Conservation (phyloP, 2,329 filamentous ascomycete genomes). For the Pleurostoma richardsiae region DNA sequence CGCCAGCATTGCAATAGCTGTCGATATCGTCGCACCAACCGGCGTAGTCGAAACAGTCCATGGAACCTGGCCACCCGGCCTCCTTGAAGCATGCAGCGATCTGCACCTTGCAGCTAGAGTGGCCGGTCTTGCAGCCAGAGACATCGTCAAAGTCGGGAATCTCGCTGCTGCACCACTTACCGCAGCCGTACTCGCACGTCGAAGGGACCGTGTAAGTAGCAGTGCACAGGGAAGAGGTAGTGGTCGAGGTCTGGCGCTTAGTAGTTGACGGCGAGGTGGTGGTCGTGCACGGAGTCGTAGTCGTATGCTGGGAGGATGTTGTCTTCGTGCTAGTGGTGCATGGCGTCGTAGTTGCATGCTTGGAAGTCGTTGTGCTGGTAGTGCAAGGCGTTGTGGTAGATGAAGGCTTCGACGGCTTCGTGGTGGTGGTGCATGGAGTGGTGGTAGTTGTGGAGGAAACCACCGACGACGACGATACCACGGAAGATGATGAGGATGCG, state of each 20-base stretch:
- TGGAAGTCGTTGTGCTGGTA: slow-evolving; percentile 11
- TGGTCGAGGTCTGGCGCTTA: slow-evolving; percentile 22
- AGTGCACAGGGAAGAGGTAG: slow-evolving; percentile 38
- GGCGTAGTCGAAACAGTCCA: slow-evolving; percentile 45
- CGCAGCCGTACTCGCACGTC: slow-evolving; percentile 49
- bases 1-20: slow-evolving; percentile 32
- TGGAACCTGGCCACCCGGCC: slow-evolving; percentile 42
- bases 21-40: slow-evolving; percentile 43
- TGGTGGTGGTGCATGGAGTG: slow-evolving; percentile 7
- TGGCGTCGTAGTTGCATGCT: slow-evolving; percentile 3
- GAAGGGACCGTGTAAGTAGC: slow-evolving; percentile 37
- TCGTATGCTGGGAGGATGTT: slow-evolving; percentile 8
- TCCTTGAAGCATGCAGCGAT: slow-evolving; percentile 43
- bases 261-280: slow-evolving; percentile 8
- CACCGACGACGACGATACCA: slow-evolving; percentile 4
- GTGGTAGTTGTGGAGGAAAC: slow-evolving; percentile 7
- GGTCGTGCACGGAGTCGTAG: slow-evolving; percentile 5
- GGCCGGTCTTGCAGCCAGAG: slow-evolving; percentile 32
- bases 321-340: slow-evolving; percentile 7
- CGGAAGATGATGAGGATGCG: slow-evolving; percentile 5
- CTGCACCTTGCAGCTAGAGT: slow-evolving; percentile 40
- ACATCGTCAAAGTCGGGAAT: slow-evolving; percentile 42
- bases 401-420: slow-evolving; percentile 8
- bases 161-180: slow-evolving; percentile 46
- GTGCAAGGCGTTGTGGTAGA: slow-evolving; percentile 5